Evolutionary conservation across 495 filamentous ascomycete genomes (phyloP), one percentile per base, ranked within the genome.

Genomic region (Aspergillus funiculosus): DNA sequence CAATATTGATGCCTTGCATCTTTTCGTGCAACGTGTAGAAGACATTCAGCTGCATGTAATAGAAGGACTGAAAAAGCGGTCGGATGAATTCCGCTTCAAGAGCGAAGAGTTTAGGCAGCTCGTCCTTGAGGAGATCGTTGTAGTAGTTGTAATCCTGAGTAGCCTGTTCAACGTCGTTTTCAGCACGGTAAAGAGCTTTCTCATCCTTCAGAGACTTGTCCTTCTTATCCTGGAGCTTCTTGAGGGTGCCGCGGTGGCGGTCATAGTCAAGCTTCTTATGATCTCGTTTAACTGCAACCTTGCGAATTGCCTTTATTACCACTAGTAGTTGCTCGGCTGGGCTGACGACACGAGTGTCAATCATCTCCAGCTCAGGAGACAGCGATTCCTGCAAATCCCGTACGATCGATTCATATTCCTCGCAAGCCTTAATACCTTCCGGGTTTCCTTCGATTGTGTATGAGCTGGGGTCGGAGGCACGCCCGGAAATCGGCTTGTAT

Each of bases 21-120:
- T 79, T 85, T 66, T 99, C 92, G 64, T 99, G 92, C 25, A 99
- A 74, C 1, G 94, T 97, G 66, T 99, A 99, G 68, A 97, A 99
- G 50, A 99, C 89, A 64, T 99, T 99, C 43, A 99, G 79, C 64
- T 99, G 92, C 94, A 99, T 97, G 73, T 99, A 99, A 69, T 99
- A 99, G 73, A 97, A 99, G 24, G 89, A 94, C 57, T 96, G 94
- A 76, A 99, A 99, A 6, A 99, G 76, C 10, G 92, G 92, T 46
- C 84, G 83, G 64, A 99, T 99, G 68, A 99, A 97, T 61, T 99
- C 87, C 46, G 87, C 77, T 64, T 97, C 94, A n/a, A 97, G 79
- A 14, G 64, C 56, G 67, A 99, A 99, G 4, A 99, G 75, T 62
- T 89, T 88, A 24, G 92, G 94, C 29, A 99, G 75, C 65, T 99